phyloP scores from a whole-genome alignment of 345 rosid genomes.

The Hibiscus tridactylites region DNA sequence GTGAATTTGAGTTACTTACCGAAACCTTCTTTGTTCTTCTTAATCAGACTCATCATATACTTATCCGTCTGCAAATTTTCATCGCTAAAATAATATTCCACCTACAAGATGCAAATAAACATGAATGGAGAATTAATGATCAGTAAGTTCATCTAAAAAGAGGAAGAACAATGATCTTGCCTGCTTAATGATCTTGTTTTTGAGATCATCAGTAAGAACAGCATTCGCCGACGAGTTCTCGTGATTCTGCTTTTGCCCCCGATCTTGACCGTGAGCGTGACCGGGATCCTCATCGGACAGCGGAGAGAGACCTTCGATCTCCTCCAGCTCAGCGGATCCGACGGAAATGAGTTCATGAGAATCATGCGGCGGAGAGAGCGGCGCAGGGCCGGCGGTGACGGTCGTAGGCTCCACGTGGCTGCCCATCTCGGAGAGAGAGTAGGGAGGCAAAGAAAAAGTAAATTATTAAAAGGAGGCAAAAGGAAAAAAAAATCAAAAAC shows the following conservation, averaged over 20 bases:
- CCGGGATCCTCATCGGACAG: conserved; percentile 36
- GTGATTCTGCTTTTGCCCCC: conserved; percentile 21
- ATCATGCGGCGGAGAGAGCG: background rate
- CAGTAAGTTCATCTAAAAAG: background rate
- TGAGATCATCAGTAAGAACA: conserved; percentile 41
- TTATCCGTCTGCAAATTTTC: conserved; percentile 83
- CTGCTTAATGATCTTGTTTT: conserved; percentile 61
- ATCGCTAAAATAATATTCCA: conserved; percentile 85
- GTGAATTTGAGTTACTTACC: conserved; percentile 34
- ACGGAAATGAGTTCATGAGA: conserved; percentile 21
- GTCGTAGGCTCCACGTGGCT: conserved; percentile 17
- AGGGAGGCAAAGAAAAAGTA: background rate
- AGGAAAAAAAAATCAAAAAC: background rate
- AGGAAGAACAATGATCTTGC: conserved; percentile 13
- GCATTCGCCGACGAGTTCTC: conserved; percentile 18
- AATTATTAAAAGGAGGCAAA: conserved; percentile 11
- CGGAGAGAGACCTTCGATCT: conserved; percentile 18
- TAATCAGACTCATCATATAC: conserved; percentile 51
- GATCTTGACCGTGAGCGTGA: conserved; percentile 20
- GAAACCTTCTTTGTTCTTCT: conserved; percentile 71
- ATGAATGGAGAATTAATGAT: background rate
- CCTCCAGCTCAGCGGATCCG: conserved; percentile 34
- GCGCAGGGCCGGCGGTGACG: conserved; percentile 11
- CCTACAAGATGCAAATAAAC: conserved; percentile 33
- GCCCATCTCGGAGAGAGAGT: conserved; percentile 24